Base-by-base conservation (phyloP, 2,329 filamentous ascomycete species). In the Paecilomyces dactylethromorphus region DNA sequence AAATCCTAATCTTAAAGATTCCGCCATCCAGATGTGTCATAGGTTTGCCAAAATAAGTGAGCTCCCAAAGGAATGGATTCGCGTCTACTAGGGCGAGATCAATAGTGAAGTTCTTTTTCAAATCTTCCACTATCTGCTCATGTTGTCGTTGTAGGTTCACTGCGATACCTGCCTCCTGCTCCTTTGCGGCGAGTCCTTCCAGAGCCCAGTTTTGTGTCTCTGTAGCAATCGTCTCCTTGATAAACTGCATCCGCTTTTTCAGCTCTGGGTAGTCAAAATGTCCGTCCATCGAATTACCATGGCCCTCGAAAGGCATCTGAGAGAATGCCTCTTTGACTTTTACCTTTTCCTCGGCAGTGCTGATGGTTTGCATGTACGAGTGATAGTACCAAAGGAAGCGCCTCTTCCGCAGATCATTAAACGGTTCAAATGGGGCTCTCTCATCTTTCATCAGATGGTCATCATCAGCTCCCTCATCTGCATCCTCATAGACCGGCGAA, bases 341-440 rank as follows among this genome's bases (percentile, higher is more conserved):
- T 58, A 87, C 84, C 64, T 90, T 85, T 26, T 78, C 73, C 31
- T 77, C 73, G 29, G 87, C 89, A 60, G 86, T 82, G 39, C 86
- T 81, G 56, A 96, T 87, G 1, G 88, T 83, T 3, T 82, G 78
- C 22, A 94, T 78, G 69, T 97, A 97, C 2, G 89, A 89, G 64
- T 95, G 89, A 72, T 90, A 96, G 76, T 97, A 97, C 94, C 94
- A 97, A 13, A 97, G 79, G 70, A 97, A 97, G 1, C 92, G 86
- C 39, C 89, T 87, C 75, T 97, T 97, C 81, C 89, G 90, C 4
- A 96, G 80, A 68, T 97, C 93, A 64, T 87, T 88, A 77, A 97
- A 97, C 0, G 92, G 91, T 64, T 96, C 89, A 72, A 91, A 96
- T 0, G 84, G 81, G 0, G 84, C 69, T 7, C 69, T 74, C 0